phyloP scores from a whole-genome alignment of 345 rosid genomes.

The Populus nigra region DNA sequence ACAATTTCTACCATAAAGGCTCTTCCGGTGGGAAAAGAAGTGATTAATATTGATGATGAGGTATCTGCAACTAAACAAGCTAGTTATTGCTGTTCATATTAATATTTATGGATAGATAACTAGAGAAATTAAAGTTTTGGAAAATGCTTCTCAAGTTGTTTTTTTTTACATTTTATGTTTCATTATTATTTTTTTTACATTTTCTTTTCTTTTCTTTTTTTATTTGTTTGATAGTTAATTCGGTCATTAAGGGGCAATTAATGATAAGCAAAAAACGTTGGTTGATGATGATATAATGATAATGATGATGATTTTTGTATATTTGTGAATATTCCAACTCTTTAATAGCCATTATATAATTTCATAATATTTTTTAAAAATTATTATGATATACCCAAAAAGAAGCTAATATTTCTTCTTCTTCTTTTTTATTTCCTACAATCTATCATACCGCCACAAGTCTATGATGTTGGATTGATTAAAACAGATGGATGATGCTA shows the following conservation, averaged over 20 bases:
- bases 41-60: conserved; percentile 48
- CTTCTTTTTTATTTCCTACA: too few relatives aligned
- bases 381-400: too few relatives aligned
- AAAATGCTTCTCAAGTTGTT: not conserved
- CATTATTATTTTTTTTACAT: not conserved
- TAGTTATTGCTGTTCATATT: conserved; percentile 46
- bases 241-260: not conserved
- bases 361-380: not conserved
- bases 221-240: not conserved
- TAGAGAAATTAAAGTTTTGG: not conserved
- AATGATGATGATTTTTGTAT: too few relatives aligned
- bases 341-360: too few relatives aligned
- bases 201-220: too few relatives aligned
- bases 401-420: too few relatives aligned
- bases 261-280: too few relatives aligned
- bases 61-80: conserved; percentile 67
- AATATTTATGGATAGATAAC: not conserved
- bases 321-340: not conserved
- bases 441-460: too few relatives aligned
- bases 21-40: conserved; percentile 53
- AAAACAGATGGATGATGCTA: too few relatives aligned
- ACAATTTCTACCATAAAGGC: not conserved
- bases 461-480: too few relatives aligned
- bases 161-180: not conserved
- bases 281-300: not conserved